Conservation (phyloP, 305 asterid genomes). For the Fraxinus angustifolia region DNA sequence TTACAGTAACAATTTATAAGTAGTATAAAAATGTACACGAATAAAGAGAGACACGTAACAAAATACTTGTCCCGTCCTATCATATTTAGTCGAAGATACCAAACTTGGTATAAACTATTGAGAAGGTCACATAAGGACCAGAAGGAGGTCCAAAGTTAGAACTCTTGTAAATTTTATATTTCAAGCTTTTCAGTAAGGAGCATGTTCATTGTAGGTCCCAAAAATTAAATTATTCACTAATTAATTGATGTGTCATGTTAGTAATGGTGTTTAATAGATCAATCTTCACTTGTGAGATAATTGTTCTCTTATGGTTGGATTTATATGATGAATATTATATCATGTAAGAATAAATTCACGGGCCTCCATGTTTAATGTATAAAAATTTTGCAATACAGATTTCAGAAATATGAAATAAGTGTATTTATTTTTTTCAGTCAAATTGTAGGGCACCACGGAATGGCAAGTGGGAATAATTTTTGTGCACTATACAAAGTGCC, state of each 20-base stretch:
- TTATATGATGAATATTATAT: background rate
- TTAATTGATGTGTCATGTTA: background rate
- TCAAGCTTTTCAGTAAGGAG: background rate
- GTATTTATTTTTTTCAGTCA: background rate
- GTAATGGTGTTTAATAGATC: background rate
- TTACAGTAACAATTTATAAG: background rate
- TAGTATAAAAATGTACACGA: background rate
- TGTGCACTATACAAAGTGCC: background rate
- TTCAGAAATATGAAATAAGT: background rate
- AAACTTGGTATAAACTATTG: background rate
- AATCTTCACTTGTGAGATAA: background rate
- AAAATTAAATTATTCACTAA: background rate
- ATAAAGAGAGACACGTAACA: background rate
- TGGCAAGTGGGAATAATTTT: background rate
- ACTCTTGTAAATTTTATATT: background rate
- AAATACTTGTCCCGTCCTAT: background rate
- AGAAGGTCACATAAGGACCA: background rate
- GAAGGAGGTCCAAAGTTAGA: background rate
- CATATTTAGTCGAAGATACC: background rate
- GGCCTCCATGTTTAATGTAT: background rate
- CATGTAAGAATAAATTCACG: slow-evolving; percentile 3
- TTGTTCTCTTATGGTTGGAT: background rate
- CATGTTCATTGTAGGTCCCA: background rate
- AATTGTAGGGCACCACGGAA: background rate
- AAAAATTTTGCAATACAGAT: background rate